Percentiles rank a stretch among this genome's conserved stretches.
These are phyloP conservation scores for Mortierella sp. DNA, from an alignment of 371 early-diverging fungal species.

Conservation along the genomic window DNA sequence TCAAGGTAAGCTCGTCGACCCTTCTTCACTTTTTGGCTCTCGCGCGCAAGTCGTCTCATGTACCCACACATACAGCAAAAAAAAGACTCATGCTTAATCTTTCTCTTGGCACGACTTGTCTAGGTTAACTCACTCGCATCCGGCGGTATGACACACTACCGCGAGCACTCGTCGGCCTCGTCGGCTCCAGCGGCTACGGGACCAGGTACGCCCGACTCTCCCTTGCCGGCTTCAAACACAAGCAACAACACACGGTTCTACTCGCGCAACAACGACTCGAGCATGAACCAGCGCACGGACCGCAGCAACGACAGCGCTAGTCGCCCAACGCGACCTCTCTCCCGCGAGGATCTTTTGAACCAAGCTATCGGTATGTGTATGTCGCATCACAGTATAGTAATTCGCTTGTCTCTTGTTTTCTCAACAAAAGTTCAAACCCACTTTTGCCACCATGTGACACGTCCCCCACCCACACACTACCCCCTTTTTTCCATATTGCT, in stretches of 20 bases:
- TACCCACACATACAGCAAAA: too few relatives aligned
- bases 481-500: neutral
- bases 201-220: conserved; percentile 1
- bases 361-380: conserved; percentile 6
- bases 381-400: neutral
- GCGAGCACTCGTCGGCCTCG: neutral
- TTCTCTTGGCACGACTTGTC: neutral
- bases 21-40: neutral
- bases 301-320: neutral
- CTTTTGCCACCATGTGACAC: neutral
- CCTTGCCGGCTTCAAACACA: neutral
- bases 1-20: neutral
- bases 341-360: conserved; percentile 6
- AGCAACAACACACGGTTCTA: neutral
- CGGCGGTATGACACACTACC: neutral
- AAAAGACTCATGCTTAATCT: neutral
- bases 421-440: neutral
- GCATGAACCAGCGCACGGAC: neutral
- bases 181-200: neutral
- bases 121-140: neutral
- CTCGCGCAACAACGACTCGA: conserved; percentile 3
- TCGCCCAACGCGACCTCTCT: neutral
- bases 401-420: neutral
- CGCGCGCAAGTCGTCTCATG: neutral
- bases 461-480: neutral